These are phyloP conservation scores for Penicillium verrucosum DNA, from an alignment of 2,329 filamentous ascomycete species.

Conservation along the genomic window DNA sequence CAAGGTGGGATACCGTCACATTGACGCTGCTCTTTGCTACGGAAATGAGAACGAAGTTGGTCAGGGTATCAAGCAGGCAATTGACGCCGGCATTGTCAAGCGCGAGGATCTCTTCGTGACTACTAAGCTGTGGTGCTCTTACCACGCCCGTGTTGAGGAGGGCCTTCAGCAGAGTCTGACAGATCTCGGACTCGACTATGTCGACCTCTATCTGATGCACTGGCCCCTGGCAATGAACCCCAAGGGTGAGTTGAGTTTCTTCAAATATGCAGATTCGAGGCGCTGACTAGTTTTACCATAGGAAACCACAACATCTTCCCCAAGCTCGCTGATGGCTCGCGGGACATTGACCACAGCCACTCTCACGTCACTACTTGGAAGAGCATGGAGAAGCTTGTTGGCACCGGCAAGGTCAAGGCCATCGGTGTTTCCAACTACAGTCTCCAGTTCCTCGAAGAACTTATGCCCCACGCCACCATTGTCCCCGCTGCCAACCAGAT, in stretches of 20 bases:
- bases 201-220: conserved; percentile 80
- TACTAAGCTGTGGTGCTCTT: conserved; percentile 82
- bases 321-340: conserved; percentile 67
- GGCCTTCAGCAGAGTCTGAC: conserved; percentile 70
- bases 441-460: conserved; percentile 51
- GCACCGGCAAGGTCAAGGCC: conserved; percentile 53
- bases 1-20: conserved; percentile 41
- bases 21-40: conserved; percentile 41
- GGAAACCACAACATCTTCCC: conserved; percentile 57
- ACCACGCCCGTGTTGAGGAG: conserved; percentile 66
- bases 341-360: conserved; percentile 68
- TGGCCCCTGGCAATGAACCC: conserved; percentile 79
- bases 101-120: conserved; percentile 79
- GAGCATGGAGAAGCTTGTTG: conserved; percentile 60
- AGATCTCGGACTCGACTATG: conserved; percentile 71
- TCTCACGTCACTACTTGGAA: conserved; percentile 76
- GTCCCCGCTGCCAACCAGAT: conserved; percentile 74
- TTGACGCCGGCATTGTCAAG: conserved; percentile 65
- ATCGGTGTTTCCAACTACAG: conserved; percentile 62
- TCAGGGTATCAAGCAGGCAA: conserved; percentile 69
- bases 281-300: conserved; percentile 8
- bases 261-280: neutral
- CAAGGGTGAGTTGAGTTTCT: conserved; percentile 49
- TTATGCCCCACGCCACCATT: conserved; percentile 57
- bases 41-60: conserved; percentile 76